A percentile compares a stretch with the other conserved stretches of the same genome.
These are phyloP conservation scores for Cercospora citrullina DNA, from an alignment of 2,329 filamentous ascomycete genomes.

Conservation along the genomic window DNA sequence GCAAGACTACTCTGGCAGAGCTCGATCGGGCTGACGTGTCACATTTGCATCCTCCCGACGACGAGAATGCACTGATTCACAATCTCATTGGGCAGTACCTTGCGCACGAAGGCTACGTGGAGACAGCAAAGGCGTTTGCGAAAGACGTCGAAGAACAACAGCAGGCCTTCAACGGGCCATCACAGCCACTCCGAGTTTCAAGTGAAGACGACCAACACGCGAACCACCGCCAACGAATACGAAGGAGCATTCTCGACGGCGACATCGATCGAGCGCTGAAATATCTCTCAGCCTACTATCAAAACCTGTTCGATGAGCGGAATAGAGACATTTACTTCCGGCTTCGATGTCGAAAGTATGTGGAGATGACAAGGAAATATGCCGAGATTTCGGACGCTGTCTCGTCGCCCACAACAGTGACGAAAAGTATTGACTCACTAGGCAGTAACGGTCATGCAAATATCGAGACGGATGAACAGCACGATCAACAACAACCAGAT, in stretches of 20 bases:
- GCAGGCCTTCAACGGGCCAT: slow-evolving; percentile 54
- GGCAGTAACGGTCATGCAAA: slow-evolving; percentile 34
- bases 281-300: slow-evolving; percentile 75
- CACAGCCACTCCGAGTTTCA: slow-evolving; percentile 49
- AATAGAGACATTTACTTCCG: slow-evolving; percentile 87
- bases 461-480: slow-evolving; percentile 40
- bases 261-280: slow-evolving; percentile 91
- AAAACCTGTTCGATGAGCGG: slow-evolving; percentile 65
- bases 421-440: slow-evolving; percentile 31
- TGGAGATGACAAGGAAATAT: slow-evolving; percentile 84
- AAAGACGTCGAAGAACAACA: slow-evolving; percentile 73
- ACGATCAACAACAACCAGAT: slow-evolving; percentile 47
- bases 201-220: slow-evolving; percentile 64
- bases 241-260: slow-evolving; percentile 82
- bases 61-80: slow-evolving; percentile 78
- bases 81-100: slow-evolving; percentile 84
- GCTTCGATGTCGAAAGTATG: slow-evolving; percentile 84
- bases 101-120: slow-evolving; percentile 92
- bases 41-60: slow-evolving; percentile 61
- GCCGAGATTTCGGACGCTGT: slow-evolving; percentile 61
- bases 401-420: slow-evolving; percentile 35
- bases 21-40: slow-evolving; percentile 63
- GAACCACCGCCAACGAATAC: slow-evolving; percentile 78
- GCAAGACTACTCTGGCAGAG: slow-evolving; percentile 57
- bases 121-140: slow-evolving; percentile 80